These are phyloP conservation scores for Gastroboletus turbinatus DNA, from an alignment of 1,284 basidiomycete species.

Conservation along the genomic window DNA sequence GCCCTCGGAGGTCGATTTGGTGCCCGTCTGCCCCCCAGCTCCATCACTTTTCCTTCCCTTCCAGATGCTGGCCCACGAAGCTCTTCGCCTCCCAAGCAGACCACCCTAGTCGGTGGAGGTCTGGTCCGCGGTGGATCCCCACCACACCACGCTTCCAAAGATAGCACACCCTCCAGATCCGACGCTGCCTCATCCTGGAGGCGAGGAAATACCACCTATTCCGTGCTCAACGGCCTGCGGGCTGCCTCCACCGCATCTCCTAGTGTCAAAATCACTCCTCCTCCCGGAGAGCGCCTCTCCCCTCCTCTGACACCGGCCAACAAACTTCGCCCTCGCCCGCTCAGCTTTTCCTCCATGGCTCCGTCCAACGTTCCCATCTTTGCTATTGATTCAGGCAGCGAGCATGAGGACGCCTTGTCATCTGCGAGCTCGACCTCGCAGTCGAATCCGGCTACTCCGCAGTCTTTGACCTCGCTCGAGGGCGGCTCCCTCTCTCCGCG, in stretches of 20 bases:
- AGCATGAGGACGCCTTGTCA: constrained; percentile 55
- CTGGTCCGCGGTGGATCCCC: constrained; percentile 57
- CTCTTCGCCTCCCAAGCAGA: constrained; percentile 55
- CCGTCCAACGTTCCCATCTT: constrained; percentile 52
- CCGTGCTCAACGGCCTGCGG: constrained; percentile 65
- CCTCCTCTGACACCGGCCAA: constrained; percentile 42
- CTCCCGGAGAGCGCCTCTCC: constrained; percentile 57
- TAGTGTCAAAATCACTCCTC: constrained; percentile 66
- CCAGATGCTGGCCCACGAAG: constrained; percentile 40
- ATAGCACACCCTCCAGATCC: constrained; percentile 60
- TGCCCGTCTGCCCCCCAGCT: constrained; percentile 48
- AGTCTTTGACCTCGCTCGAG: constrained; percentile 63
- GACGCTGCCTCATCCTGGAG: constrained; percentile 76
- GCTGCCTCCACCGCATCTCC: constrained; percentile 51
- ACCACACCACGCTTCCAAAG: constrained; percentile 38
- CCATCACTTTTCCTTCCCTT: constrained; percentile 41
- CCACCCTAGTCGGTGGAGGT: constrained; percentile 70
- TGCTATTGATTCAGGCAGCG: constrained; percentile 57
- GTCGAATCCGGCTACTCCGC: constrained; percentile 71
- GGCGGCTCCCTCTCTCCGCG: constrained; percentile 63
- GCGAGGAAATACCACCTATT: constrained; percentile 66
- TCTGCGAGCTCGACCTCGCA: constrained; percentile 51
- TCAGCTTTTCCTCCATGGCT: constrained; percentile 57
- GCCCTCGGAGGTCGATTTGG: constrained; percentile 74
- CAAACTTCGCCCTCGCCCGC: constrained; percentile 65